Evolutionary conservation across 352 stramenopile genomes (phyloP), one percentile per base, ranked within the genome.

Genomic region (Aphanomyces cochlioides): DNA sequence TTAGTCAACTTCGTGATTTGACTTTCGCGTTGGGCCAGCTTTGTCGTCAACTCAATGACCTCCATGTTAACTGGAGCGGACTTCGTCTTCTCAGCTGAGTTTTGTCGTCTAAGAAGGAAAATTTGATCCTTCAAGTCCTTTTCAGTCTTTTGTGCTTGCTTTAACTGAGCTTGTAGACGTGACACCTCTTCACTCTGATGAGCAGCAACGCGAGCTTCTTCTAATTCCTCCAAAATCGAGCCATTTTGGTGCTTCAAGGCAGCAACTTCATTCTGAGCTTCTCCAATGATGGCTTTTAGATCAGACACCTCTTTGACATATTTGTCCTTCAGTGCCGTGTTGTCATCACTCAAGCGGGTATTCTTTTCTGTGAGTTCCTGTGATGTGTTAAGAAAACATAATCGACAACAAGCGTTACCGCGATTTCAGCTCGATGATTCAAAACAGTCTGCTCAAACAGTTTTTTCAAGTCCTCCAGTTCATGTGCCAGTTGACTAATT

Each of bases 21-120:
- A 58, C 50, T 58, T 19, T 58, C 50, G 17, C 50, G 50, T 28
- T 58, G 15, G 50, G 50, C 50, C 50, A 58, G 17, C 17, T 58
- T 58, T 17, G 50, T 58, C 17, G 50, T 36, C 15, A 58, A 36
- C 36, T 58, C 50, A 36, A 58, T 58, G 50, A 58, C 15, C 17
- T 58, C 50, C 50, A 58, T 58, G 21, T 58, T 58, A 28, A 58
- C 17, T 8, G 50, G 17, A 36, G 50, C 21, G 15, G 50, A 28
- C 7, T 58, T 58, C 1, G 13, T 58, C 50, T 58, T 58, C 36
- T 58, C 50, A 17, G 17, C 50, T 12, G 43, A 50, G 10, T 12
- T n/a, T 50, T 50, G 43, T 12, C 43, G 43, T 28, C 17, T 1
- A 8, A 58, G 50, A 58, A 28, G 10, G 36, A 58, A 58, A 17